Base-by-base conservation (phyloP, 805 yeast genomes). In the Yarrowia sp. region DNA sequence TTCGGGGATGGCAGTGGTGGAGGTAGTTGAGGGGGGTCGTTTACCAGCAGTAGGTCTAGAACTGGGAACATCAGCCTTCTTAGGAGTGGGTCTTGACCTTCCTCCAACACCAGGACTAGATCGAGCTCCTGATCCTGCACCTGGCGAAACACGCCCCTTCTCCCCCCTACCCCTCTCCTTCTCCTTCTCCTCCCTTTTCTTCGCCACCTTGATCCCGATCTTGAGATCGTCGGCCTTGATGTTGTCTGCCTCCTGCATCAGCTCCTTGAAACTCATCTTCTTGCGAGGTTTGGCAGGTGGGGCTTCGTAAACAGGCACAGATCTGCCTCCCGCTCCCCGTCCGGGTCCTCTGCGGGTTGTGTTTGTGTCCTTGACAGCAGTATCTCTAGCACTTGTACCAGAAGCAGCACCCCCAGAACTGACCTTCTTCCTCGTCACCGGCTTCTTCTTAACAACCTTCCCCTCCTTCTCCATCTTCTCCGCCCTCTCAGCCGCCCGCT, bases 221-320 rank as follows among this genome's bases (percentile, higher is more conserved):
- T 80, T 84, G 73, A 79, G 79, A 74, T 80, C 82, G 70, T 75
- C 82, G 36, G 82, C 80, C 74, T 89, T 90, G 1, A 89, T 84
- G 12, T 79, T 78, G 14, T 84, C 84, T 0, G 94, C 95, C 75
- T 86, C 85, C 74, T 85, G 85, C 90, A 89, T 86, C 67, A 89
- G 81, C 53, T 90, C 90, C 68, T 82, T 83, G 74, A 88, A 89
- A 16, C 87, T 85, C 75, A 88, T 77, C 74, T 86, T 76, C 70
- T 77, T 77, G 59, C 68, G 70, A 10, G 73, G 72, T 16, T 63
- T 63, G 12, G 40, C 56, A 12, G 72, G 65, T 1, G 67, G 55
- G 15, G 61, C 53, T 41, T 38, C 69, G 8, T 63, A 59, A 2
- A 5, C 26, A n/a, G 9, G 49, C 3, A 15, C 64, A 5, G 19